phyloP scores from a whole-genome alignment of 1,284 basidiomycete genomes.

The Heterobasidion parviporum region DNA sequence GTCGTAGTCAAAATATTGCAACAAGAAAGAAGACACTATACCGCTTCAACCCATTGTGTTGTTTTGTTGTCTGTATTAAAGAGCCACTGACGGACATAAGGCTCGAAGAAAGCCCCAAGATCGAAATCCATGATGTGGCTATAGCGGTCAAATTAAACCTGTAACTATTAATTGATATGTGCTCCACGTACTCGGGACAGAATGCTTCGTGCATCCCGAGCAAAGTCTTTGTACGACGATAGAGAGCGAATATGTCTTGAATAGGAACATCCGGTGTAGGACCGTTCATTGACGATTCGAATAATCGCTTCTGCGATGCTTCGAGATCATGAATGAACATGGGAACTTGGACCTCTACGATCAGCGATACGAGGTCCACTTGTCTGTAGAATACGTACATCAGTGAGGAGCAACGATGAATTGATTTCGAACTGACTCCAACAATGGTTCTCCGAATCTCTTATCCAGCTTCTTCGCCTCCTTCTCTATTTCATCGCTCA shows the following conservation, averaged over 20 bases:
- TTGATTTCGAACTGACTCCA: slow-evolving; percentile 47
- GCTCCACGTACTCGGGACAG: slow-evolving; percentile 53
- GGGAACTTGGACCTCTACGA: slow-evolving; percentile 69
- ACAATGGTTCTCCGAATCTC: slow-evolving; percentile 74
- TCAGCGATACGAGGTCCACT: slow-evolving; percentile 74
- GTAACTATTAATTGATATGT: neutral
- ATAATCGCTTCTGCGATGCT: slow-evolving; percentile 58
- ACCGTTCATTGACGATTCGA: slow-evolving; percentile 73
- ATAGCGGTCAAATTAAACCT: slow-evolving; percentile 9
- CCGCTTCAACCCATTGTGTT: slow-evolving; percentile 88
- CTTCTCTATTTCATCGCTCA: slow-evolving; percentile 89
- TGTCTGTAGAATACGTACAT: slow-evolving; percentile 26
- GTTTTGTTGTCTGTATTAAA: slow-evolving; percentile 88
- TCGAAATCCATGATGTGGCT: slow-evolving; percentile 60
- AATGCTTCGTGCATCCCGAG: slow-evolving; percentile 78
- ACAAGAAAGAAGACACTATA: slow-evolving; percentile 19
- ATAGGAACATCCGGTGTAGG: slow-evolving; percentile 75
- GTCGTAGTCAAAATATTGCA: neutral
- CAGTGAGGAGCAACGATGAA: neutral
- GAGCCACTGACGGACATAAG: slow-evolving; percentile 88
- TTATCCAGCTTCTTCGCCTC: slow-evolving; percentile 77
- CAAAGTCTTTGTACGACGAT: slow-evolving; percentile 67
- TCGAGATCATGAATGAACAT: slow-evolving; percentile 74
- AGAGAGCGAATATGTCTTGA: slow-evolving; percentile 84
- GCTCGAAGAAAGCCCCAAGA: slow-evolving; percentile 73